A percentile compares a stretch with the other conserved stretches of the same genome.
These are phyloP conservation scores for Fragaria iinumae DNA, from an alignment of 306 rosid species.

Conservation along the genomic window DNA sequence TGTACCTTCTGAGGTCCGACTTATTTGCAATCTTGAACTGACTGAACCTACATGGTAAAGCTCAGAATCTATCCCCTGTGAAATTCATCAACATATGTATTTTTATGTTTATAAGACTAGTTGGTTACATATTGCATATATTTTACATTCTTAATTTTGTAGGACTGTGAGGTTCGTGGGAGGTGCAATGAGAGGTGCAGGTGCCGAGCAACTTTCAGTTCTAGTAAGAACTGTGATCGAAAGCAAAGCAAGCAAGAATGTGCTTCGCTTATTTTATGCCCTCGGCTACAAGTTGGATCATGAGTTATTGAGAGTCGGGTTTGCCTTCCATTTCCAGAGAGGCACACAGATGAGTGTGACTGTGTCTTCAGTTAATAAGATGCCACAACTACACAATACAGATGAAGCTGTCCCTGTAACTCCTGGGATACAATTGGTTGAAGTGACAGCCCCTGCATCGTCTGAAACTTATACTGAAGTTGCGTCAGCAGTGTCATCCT, in stretches of 20 bases:
- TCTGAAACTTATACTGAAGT: conserved; percentile 75
- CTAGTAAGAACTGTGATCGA: conserved; percentile 83
- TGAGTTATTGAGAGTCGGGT: conserved; percentile 80
- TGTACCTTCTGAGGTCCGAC: conserved; percentile 80
- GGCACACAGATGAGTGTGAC: conserved; percentile 75
- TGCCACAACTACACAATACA: conserved; percentile 84
- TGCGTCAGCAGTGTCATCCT: conserved; percentile 68
- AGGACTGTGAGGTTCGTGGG: conserved; percentile 89
- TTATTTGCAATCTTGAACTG: conserved; percentile 82
- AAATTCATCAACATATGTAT: not conserved
- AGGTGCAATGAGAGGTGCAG: conserved; percentile 96
- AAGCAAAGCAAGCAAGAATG: conserved; percentile 87
- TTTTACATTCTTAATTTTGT: conserved; percentile 13
- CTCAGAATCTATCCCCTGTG: conserved; percentile 7
- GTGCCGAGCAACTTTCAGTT: conserved; percentile 91
- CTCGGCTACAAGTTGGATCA: conserved; percentile 94
- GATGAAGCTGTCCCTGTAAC: conserved; percentile 90
- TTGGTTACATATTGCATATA: not conserved
- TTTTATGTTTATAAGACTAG: not conserved
- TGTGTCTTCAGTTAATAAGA: conserved; percentile 79
- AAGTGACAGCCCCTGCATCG: conserved; percentile 91
- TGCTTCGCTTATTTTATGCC: conserved; percentile 71
- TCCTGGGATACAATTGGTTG: conserved; percentile 90
- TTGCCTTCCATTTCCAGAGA: conserved; percentile 68
- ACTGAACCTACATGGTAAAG: conserved; percentile 79